A percentile compares a stretch with the other conserved stretches of the same genome.
Conservation (phyloP, 116 monocot genomes). For the Thalassia testudinum region DNA sequence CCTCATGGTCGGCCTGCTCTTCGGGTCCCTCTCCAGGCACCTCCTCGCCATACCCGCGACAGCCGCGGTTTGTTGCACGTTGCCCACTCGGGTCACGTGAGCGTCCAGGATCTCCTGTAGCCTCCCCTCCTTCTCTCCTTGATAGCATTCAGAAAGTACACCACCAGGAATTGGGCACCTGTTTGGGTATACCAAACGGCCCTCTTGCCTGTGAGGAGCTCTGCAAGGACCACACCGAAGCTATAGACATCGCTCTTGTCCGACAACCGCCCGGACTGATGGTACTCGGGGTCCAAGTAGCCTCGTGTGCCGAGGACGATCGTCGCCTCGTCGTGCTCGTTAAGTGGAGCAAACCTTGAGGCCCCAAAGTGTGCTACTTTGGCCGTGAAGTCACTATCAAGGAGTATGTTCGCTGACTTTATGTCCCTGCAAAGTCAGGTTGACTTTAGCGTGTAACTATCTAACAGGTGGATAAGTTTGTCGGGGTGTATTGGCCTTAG, state of each 20-base stretch:
- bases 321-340: not conserved
- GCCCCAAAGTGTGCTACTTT: constrained; percentile 13
- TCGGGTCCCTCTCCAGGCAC: constrained; percentile 13
- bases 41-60: constrained; percentile 7
- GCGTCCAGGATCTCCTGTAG: constrained; percentile 13
- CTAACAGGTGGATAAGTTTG: too few relatives aligned
- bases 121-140: too few relatives aligned
- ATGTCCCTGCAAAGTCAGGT: too few relatives aligned
- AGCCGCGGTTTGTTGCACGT: constrained; percentile 1
- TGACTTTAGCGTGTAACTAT: too few relatives aligned
- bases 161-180: not conserved
- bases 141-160: constrained; percentile 7
- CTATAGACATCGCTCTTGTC: constrained; percentile 6
- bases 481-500: too few relatives aligned
- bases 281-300: constrained; percentile 9
- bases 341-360: constrained; percentile 2
- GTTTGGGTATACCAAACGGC: not conserved
- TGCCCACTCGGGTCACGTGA: not conserved
- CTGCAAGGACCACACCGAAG: constrained; percentile 10
- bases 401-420: not conserved
- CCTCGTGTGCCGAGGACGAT: constrained; percentile 9
- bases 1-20: constrained; percentile 22
- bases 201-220: constrained; percentile 9
- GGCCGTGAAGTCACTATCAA: constrained; percentile 2
- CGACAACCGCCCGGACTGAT: too few relatives aligned